Evolutionary conservation across 306 rosid species (phyloP), one percentile per base, ranked within the genome.

Genomic region (Gillenia trifoliata): DNA sequence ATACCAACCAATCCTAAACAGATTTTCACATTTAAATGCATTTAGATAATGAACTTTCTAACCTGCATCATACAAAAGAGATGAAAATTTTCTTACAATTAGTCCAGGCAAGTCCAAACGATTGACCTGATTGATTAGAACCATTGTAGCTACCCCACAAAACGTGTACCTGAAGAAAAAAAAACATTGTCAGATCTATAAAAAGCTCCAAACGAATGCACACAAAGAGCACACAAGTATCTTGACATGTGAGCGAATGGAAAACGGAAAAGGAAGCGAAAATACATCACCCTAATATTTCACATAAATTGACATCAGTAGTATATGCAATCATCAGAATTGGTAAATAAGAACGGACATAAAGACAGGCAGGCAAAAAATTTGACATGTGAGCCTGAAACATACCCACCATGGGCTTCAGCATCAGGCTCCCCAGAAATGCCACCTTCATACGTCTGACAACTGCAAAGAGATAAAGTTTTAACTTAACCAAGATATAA

Each of bases 391-490:
- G 10, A 40, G 64, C 30, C 66, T 63, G 81, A 83, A 69, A 91
- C 96, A 67, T 91, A 94, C 97, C 98, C 97, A 79, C 98, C 98
- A 83, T 94, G 98, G 87, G 98, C 98, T 84, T 94, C 98, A 40
- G 91, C 81, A 74, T 91, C 96, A 78, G 98, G 97, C 78, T 94
- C 98, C 43, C 98, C 98, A 29, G 90, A 86, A 83, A 91, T 89
- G 57, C 97, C 98, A 76, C 98, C 98, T 85, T 94, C 98, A 50
- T 88, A 94, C 64, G 98, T 91, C 83, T 94, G 98, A 83, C 98
- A 94, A 75, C 97, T 91, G 88, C 86, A 85, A 65, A 81, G 77
- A 68, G 71, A 75, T 40, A 70, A 63, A 1, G 5, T 3, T 31
- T 31, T 33, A 33, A 64, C 1, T 64, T 64, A 19, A 8, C 45